A percentile compares a stretch with the other conserved stretches of the same genome.
These are phyloP conservation scores for Kluyveromyces dobzhanskii DNA, from an alignment of 805 yeast genomes.

Conservation along the genomic window DNA sequence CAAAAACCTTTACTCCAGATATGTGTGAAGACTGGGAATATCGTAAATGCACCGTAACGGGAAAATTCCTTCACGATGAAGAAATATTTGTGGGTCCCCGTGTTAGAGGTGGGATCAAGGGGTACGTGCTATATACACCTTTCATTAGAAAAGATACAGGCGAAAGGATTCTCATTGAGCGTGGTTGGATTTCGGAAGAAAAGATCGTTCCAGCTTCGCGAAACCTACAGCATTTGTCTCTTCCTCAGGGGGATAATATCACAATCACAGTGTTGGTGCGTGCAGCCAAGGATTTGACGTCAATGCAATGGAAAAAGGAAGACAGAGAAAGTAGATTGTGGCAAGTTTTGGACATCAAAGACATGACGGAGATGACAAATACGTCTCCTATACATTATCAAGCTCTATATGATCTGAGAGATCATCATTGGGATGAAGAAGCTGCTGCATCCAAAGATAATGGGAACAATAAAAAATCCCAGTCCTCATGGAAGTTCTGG, in stretches of 20 bases:
- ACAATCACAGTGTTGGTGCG: constrained; percentile 69
- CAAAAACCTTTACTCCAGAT: constrained; percentile 53
- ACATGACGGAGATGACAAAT: constrained; percentile 56
- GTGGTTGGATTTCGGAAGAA: constrained; percentile 86
- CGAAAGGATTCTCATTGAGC: constrained; percentile 67
- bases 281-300: constrained; percentile 53
- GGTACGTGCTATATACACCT: constrained; percentile 78
- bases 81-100: constrained; percentile 94
- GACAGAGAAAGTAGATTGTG: constrained; percentile 60
- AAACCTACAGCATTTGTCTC: constrained; percentile 57
- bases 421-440: constrained; percentile 42
- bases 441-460: neutral
- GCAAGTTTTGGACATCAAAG: constrained; percentile 72
- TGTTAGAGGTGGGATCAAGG: constrained; percentile 58
- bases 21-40: constrained; percentile 71
- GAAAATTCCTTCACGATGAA: constrained; percentile 72
- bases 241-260: constrained; percentile 56
- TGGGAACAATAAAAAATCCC: neutral
- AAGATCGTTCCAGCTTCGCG: constrained; percentile 48
- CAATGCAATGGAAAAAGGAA: constrained; percentile 60
- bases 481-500: constrained; percentile 3
- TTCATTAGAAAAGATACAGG: constrained; percentile 52
- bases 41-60: constrained; percentile 67
- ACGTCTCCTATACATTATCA: constrained; percentile 71
- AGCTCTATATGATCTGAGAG: constrained; percentile 57